phyloP scores from a whole-genome alignment of 2,329 filamentous ascomycete species.

The Aspergillus eucalypticola region DNA sequence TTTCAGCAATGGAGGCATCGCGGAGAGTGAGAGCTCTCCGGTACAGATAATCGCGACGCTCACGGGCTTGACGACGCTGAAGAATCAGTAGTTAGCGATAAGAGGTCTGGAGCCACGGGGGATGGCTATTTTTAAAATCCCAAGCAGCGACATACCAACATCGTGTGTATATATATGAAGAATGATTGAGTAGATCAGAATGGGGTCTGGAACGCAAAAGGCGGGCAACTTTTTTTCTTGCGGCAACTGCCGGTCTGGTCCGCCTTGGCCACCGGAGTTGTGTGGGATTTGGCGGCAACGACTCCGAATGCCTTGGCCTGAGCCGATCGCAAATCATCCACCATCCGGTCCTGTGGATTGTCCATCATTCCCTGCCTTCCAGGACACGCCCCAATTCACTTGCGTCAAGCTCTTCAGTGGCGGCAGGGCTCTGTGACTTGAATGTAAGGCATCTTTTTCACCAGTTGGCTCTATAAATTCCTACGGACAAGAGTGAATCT shows the following conservation, averaged over 20 bases:
- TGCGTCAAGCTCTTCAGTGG: slow-evolving; percentile 23
- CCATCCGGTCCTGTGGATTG: slow-evolving; percentile 14
- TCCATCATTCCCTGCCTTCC: slow-evolving; percentile 14
- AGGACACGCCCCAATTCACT: slow-evolving; percentile 22
- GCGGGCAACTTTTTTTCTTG: slow-evolving; percentile 43
- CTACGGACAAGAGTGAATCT: slow-evolving; percentile 11
- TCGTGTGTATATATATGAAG: slow-evolving; percentile 26
- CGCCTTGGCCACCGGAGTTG: slow-evolving; percentile 24
- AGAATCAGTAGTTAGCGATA: background rate
- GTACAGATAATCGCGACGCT: slow-evolving; percentile 86
- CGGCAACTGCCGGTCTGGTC: slow-evolving; percentile 33
- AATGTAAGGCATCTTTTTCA: background rate
- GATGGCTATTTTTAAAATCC: background rate
- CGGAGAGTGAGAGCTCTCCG: slow-evolving; percentile 81
- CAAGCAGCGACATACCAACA: slow-evolving; percentile 31
- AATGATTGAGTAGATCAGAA: slow-evolving; percentile 11
- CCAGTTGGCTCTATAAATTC: background rate
- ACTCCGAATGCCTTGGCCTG: slow-evolving; percentile 23
- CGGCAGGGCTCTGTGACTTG: slow-evolving; percentile 23
- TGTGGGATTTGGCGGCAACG: slow-evolving; percentile 36
- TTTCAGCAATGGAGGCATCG: slow-evolving; percentile 90
- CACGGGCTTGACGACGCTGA: slow-evolving; percentile 70
- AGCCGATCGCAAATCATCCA: slow-evolving; percentile 23
- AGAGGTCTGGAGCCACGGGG: too few relatives aligned
- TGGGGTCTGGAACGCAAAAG: slow-evolving; percentile 10